Evolutionary conservation across 2,329 filamentous ascomycete genomes (phyloP).

Genomic region (Fusarium irregulare): DNA sequence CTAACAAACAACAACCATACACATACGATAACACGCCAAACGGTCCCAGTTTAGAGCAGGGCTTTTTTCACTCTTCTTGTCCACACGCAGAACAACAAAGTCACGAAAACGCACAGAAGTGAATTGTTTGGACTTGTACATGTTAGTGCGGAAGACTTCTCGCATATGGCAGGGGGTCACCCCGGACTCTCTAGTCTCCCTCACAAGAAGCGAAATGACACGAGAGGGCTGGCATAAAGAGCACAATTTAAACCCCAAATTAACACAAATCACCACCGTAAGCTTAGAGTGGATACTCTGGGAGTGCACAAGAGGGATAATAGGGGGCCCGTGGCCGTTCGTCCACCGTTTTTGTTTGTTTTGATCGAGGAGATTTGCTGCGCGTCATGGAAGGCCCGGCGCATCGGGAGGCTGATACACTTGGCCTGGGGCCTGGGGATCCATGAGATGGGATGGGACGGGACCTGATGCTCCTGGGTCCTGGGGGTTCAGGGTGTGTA

Average conservation of each 20-base stretch:
- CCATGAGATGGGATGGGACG: slow-evolving; percentile 20
- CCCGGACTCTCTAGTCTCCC: slow-evolving; percentile 46
- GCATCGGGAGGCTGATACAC: slow-evolving; percentile 31
- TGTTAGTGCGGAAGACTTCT: slow-evolving; percentile 26
- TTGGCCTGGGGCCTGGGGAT: slow-evolving; percentile 23
- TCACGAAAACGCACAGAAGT: slow-evolving; percentile 19
- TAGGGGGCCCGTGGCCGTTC: slow-evolving; percentile 16
- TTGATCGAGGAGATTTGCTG: slow-evolving; percentile 46
- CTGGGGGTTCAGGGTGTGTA: slow-evolving; percentile 11
- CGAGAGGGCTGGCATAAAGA: slow-evolving; percentile 45
- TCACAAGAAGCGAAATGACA: slow-evolving; percentile 50
- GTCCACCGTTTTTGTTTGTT: slow-evolving; percentile 48
- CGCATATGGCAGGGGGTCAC: slow-evolving; percentile 38
- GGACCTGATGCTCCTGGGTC: slow-evolving; percentile 21
- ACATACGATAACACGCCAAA: neutral
- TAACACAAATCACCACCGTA: slow-evolving; percentile 36
- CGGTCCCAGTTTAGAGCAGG: slow-evolving; percentile 18
- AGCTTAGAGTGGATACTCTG: slow-evolving; percentile 41
- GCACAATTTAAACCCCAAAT: slow-evolving; percentile 47
- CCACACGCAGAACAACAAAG: slow-evolving; percentile 19
- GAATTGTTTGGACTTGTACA: slow-evolving; percentile 3
- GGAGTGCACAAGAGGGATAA: slow-evolving; percentile 33
- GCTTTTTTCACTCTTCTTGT: slow-evolving; percentile 20
- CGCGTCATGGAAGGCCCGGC: slow-evolving; percentile 41
- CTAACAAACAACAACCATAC: slow-evolving; percentile 30